Evolutionary conservation across 2,329 filamentous ascomycete genomes (phyloP), one percentile per base, ranked within the genome.

Genomic region (Cercospora sp.): DNA sequence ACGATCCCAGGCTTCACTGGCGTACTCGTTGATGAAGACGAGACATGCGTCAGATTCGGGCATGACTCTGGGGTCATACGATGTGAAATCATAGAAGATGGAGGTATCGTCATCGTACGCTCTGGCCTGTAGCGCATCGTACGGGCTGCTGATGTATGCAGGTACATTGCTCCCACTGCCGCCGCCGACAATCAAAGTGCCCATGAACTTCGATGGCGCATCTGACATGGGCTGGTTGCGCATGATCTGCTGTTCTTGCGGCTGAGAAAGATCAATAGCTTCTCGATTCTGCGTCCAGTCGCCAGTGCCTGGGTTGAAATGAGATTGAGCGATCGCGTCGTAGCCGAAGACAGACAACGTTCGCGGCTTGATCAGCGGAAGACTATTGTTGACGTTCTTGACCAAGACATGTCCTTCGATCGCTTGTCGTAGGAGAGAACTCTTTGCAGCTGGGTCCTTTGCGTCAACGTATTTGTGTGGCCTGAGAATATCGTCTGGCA

Each of bases 381-480:
- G 81, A 0, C 85, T 79, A 13, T 80, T 81, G 51, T 86, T 85
- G 45, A 75, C 78, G 74, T 90, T 90, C 76, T 90, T 90, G 31
- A 90, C 82, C 0, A 90, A 81, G 1, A 90, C 88, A 64, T 89
- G 87, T 3, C 88, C 87, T 72, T 89, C 87, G 4, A 88, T 79
- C 0, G 87, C 87, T 3, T 86, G 85, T n/a, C 86, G 80, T 0
- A 89, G 74, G 0, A 88, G 75, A 0, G 83, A 82, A 0, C 80
- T 75, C 8, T 83, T 83, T 9, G 84, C 80, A 6, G 81, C 78
- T 12, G 81, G 76, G 74, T 89, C 84, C 23, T 85, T 81, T 2
- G 83, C 87, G 70, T 90, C 85, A 8, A 89, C 79, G 20, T 84
- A 79, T 0, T 73, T 70, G 68, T 90, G 88, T 1, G 84, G 84